These are phyloP conservation scores for Termitomyces sp. DNA, from an alignment of 768 basidiomycete species.

Conservation along the genomic window DNA sequence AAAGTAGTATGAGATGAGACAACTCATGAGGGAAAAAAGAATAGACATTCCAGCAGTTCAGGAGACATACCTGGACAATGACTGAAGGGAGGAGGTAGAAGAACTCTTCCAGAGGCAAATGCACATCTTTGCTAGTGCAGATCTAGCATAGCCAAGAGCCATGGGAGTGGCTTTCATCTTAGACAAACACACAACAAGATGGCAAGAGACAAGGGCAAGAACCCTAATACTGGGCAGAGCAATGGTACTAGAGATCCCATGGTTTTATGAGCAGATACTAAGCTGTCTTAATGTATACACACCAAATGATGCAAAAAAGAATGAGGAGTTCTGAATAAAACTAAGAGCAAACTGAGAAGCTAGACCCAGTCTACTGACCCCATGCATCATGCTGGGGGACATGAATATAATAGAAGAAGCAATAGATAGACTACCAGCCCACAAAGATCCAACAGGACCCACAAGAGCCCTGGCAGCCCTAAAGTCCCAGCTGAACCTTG, in stretches of 20 bases:
- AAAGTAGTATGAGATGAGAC: slow-evolving; percentile 26
- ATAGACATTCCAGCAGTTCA: slow-evolving; percentile 26
- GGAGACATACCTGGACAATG: slow-evolving; percentile 28
- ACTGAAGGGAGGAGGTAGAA: slow-evolving; percentile 6
- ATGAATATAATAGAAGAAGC: slow-evolving; percentile 38
- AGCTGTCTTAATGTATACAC: neutral
- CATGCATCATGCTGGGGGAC: slow-evolving; percentile 37
- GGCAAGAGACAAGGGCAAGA: slow-evolving; percentile 8
- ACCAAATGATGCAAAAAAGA: neutral
- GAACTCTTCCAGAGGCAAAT: slow-evolving; percentile 10
- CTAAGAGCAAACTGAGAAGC: neutral
- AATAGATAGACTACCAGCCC: neutral
- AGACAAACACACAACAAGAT: slow-evolving; percentile 22
- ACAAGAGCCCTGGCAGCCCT: too few relatives aligned
- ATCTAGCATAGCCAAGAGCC: slow-evolving; percentile 9
- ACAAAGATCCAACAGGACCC: neutral
- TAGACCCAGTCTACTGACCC: slow-evolving; percentile 6
- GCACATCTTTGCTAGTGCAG: slow-evolving; percentile 16
- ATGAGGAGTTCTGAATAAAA: neutral
- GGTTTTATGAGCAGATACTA: slow-evolving; percentile 3
- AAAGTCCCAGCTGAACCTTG: too few relatives aligned
- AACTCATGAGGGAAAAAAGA: slow-evolving; percentile 21
- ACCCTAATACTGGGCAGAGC: slow-evolving; percentile 22
- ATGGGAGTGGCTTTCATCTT: slow-evolving; percentile 25
- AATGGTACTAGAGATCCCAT: slow-evolving; percentile 14